Percentiles rank a stretch among this genome's conserved stretches.
Conservation (phyloP, 1,284 basidiomycete genomes). For the Fistulina hepatica region DNA sequence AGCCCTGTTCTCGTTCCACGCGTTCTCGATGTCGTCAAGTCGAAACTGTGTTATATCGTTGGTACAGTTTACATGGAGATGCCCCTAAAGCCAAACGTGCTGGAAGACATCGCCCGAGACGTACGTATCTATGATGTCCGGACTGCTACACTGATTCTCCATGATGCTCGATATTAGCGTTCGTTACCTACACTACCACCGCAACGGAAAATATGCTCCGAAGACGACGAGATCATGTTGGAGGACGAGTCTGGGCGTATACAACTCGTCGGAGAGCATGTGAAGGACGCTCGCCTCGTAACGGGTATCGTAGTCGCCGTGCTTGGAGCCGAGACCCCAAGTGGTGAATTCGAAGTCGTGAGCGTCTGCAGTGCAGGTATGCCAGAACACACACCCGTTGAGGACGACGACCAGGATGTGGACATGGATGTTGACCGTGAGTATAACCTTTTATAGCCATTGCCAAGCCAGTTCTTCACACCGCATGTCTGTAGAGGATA, state of each 20-base stretch:
- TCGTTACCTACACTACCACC: conserved; percentile 80
- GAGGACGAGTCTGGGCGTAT: conserved; percentile 96
- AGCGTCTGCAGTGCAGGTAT: conserved; percentile 82
- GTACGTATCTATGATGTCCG: conserved; percentile 36
- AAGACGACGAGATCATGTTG: conserved; percentile 75
- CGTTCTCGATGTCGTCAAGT: conserved; percentile 83
- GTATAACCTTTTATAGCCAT: conserved; percentile 14
- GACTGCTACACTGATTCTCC: neutral
- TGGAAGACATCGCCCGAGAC: conserved; percentile 89
- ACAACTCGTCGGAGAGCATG: conserved; percentile 67
- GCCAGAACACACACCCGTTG: conserved; percentile 45
- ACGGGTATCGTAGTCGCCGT: conserved; percentile 88
- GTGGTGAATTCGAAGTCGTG: conserved; percentile 91
- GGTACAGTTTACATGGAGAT: conserved; percentile 98
- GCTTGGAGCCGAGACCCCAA: conserved; percentile 80
- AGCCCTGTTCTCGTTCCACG: conserved; percentile 69
- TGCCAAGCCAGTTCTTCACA: conserved; percentile 1
- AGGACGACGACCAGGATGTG: conserved; percentile 21
- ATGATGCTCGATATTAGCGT: conserved; percentile 48
- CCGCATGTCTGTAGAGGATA: conserved; percentile 5
- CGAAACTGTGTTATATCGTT: conserved; percentile 80
- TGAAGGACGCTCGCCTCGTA: conserved; percentile 51
- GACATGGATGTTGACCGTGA: conserved; percentile 40
- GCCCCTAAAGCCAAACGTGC: conserved; percentile 95
- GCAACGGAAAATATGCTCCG: conserved; percentile 63